Percentiles rank a stretch among this genome's conserved stretches.
Evolutionary conservation across 805 yeast species (phyloP).

Genomic region (Pichia manshurica): DNA sequence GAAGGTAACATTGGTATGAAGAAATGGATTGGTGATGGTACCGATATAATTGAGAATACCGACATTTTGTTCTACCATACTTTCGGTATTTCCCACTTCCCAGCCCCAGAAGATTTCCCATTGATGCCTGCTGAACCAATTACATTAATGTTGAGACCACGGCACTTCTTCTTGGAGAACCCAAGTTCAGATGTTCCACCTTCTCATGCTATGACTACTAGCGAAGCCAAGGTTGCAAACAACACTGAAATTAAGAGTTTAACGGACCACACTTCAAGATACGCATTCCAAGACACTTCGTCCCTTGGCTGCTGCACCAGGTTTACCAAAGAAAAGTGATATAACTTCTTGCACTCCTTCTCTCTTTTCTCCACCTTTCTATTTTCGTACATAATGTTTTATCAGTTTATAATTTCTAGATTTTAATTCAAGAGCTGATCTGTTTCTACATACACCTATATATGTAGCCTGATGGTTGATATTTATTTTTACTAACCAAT

Average conservation of each 20-base stretch:
- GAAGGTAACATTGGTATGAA: conserved; percentile 62
- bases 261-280: conserved; percentile 45
- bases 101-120: conserved; percentile 87
- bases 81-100: conserved; percentile 80
- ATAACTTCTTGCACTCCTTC: not conserved
- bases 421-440: not conserved
- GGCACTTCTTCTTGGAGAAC: conserved; percentile 72
- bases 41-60: conserved; percentile 53
- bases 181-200: conserved; percentile 75
- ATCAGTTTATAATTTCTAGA: not conserved
- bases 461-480: too few relatives aligned
- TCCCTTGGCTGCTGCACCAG: conserved; percentile 28
- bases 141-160: conserved; percentile 66
- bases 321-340: conserved; percentile 19
- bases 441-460: too few relatives aligned
- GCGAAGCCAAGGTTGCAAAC: conserved; percentile 36
- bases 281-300: conserved; percentile 40
- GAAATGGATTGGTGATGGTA: conserved; percentile 62
- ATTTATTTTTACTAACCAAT: too few relatives aligned
- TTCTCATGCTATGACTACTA: conserved; percentile 46
- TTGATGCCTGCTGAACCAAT: conserved; percentile 85
- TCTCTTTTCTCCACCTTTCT: not conserved
- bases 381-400: not conserved
- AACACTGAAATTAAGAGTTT: conserved; percentile 36
- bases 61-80: conserved; percentile 76